Conservation (phyloP, 345 rosid genomes). For the Citrus sp. region DNA sequence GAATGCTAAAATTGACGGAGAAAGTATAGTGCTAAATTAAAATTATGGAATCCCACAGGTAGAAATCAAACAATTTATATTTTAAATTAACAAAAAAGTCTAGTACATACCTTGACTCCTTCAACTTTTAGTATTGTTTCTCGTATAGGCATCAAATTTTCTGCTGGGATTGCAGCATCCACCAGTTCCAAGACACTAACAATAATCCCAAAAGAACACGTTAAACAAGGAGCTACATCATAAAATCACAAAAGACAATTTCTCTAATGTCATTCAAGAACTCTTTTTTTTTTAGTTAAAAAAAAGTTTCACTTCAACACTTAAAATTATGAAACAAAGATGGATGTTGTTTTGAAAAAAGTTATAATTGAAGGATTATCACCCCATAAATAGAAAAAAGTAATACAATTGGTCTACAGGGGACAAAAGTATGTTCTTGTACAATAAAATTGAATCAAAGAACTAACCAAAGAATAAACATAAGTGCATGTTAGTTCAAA, state of each 20-base stretch:
- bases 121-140: conserved; percentile 71
- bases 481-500: too few relatives aligned
- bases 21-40: neutral
- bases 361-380: neutral
- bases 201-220: conserved; percentile 19
- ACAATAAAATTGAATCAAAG: neutral
- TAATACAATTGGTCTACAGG: neutral
- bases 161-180: conserved; percentile 85
- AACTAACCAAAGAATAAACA: too few relatives aligned
- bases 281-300: too few relatives aligned
- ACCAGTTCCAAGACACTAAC: conserved; percentile 85
- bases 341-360: neutral
- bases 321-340: neutral
- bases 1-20: neutral
- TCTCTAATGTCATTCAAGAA: neutral
- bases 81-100: neutral
- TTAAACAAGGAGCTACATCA: conserved; percentile 16
- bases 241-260: neutral
- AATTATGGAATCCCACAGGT: neutral
- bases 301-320: neutral
- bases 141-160: conserved; percentile 62
- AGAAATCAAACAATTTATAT: neutral
- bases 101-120: conserved; percentile 64
- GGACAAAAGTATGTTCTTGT: neutral
- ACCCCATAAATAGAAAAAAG: neutral